These are phyloP conservation scores for Solanum pimpinellifolium DNA, from an alignment of 257 asterid genomes.

Conservation along the genomic window DNA sequence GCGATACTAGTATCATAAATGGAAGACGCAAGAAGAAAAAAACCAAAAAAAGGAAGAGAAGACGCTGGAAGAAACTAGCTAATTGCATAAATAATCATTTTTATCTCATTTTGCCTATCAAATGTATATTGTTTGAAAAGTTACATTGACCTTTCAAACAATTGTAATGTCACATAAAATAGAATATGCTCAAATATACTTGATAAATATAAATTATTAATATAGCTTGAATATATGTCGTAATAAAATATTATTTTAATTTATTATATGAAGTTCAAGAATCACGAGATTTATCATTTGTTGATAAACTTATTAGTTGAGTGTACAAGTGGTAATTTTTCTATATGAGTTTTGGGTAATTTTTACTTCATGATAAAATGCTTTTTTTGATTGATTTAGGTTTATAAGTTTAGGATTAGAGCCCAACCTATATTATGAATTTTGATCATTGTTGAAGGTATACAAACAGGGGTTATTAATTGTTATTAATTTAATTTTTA, in stretches of 20 bases:
- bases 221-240: not conserved
- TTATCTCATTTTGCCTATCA: too few relatives aligned
- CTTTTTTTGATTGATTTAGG: not conserved
- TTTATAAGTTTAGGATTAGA: not conserved
- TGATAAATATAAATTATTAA: not conserved
- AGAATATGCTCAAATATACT: not conserved
- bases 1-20: not conserved
- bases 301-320: not conserved
- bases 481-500: too few relatives aligned
- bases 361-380: not conserved
- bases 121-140: too few relatives aligned
- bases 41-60: not conserved
- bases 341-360: not conserved
- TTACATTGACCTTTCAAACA: not conserved
- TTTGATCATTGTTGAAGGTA: not conserved
- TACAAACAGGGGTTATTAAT: too few relatives aligned
- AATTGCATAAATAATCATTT: too few relatives aligned
- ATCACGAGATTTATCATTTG: not conserved
- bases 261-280: not conserved
- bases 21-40: not conserved
- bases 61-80: not conserved
- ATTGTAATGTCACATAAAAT: not conserved
- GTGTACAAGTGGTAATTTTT: not conserved
- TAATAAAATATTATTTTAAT: too few relatives aligned
- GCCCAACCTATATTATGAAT: not conserved